These are phyloP conservation scores for Cyclotella cryptica DNA, from an alignment of 108 stramenopile genomes.

Conservation along the genomic window DNA sequence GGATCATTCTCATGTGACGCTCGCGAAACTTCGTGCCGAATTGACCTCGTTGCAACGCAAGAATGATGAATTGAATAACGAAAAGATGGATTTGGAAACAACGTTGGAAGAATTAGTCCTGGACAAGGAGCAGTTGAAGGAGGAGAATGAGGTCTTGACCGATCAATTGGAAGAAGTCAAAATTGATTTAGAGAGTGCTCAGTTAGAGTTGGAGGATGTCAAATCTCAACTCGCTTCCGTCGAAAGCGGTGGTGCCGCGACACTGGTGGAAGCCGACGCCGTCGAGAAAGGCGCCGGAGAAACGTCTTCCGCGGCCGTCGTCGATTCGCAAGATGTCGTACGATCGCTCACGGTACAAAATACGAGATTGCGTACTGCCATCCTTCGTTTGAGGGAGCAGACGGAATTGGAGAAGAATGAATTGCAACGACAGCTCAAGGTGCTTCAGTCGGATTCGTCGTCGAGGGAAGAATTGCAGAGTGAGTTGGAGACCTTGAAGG, in stretches of 20 bases:
- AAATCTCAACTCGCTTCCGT: conserved; percentile 71
- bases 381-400: conserved; percentile 83
- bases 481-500: conserved; percentile 42
- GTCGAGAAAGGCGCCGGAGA: conserved; percentile 19
- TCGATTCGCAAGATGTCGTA: conserved; percentile 62
- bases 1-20: conserved; percentile 32
- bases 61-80: conserved; percentile 69
- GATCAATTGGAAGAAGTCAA: conserved; percentile 79
- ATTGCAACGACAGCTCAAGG: conserved; percentile 62
- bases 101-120: conserved; percentile 82
- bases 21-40: conserved; percentile 78
- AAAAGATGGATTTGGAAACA: conserved; percentile 72
- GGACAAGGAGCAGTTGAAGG: conserved; percentile 81
- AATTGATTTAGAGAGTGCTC: conserved; percentile 80
- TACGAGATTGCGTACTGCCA: conserved; percentile 80
- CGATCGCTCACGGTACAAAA: conserved; percentile 79
- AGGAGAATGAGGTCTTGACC: conserved; percentile 81
- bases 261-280: not conserved
- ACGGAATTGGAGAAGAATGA: conserved; percentile 81
- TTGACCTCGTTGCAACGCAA: conserved; percentile 64
- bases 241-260: conserved; percentile 22
- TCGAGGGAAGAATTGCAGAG: conserved; percentile 61
- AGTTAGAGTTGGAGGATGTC: conserved; percentile 83
- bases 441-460: conserved; percentile 36
- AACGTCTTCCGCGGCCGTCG: not conserved